Evolutionary conservation across 2,329 filamentous ascomycete genomes (phyloP), one percentile per base, ranked within the genome.

Genomic region (Pseudocercospora vitis): DNA sequence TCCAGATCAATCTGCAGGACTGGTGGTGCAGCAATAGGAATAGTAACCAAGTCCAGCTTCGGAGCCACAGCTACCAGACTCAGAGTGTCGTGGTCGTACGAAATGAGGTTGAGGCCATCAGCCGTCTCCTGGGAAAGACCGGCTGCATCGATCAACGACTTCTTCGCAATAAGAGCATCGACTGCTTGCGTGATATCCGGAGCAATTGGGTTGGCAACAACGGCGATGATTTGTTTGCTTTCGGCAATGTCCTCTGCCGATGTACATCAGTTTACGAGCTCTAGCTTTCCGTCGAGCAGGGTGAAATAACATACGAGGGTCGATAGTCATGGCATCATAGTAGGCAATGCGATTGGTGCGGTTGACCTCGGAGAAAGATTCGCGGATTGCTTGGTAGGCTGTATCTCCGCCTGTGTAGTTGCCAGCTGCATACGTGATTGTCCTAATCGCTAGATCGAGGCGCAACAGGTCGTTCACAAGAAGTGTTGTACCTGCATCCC

Each of bases 311-410:
- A 32, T 52, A 62, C 57, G 61, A 54, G 57, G 61, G 16, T 48
- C 26, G 35, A 60, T 62, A 12, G 51, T 57, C 59, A 63, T 62
- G 29, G 61, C 61, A 37, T 61, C 55, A 29, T 54, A 57, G 48
- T 60, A 63, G 3, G 61, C 61, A 35, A 60, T 59, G 8, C 59
- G 59, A 51, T 63, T 62, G 12, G 55, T 62, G 23, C 61, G 61
- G 31, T 60, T 62, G 26, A 61, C 55, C 44, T 57, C 55, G 4
- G 55, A 49, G 35, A 60, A 55, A 3, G 61, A 58, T 37, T 60
- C 61, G 14, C 61, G 55, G 12, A 63, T 57, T 7, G 56, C 40
- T 31, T 56, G 35, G 48, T 61, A 63, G 2, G 28, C 48, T 2
- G 54, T 55, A 37, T 28, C 16, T n/a, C 58, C 58, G 18, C 60